Conservation (phyloP, 2,329 filamentous ascomycete genomes). For the Aspergillus vadensis region DNA sequence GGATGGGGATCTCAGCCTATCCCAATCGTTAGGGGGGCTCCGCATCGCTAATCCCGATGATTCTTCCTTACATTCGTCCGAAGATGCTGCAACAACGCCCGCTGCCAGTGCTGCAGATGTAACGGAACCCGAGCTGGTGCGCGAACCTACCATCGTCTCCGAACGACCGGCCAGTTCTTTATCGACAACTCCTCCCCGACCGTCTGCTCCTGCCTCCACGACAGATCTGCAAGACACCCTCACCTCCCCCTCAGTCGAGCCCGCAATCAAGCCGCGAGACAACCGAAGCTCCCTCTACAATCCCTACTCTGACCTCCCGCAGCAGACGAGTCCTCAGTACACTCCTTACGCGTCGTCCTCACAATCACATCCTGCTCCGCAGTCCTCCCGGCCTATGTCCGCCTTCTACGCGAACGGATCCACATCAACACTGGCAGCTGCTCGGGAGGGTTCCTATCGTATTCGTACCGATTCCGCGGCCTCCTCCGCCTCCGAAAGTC, state of each 20-base stretch:
- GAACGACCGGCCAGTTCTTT: constrained; percentile 25
- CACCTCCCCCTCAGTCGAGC: constrained; percentile 25
- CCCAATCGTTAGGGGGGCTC: constrained; percentile 87
- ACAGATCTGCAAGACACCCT: constrained; percentile 21
- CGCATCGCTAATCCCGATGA: constrained; percentile 97
- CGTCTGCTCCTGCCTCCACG: constrained; percentile 15
- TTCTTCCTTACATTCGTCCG: constrained; percentile 49
- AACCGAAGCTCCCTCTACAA: constrained; percentile 48
- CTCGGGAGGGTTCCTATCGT: constrained; percentile 53
- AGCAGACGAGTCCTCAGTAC: constrained; percentile 46
- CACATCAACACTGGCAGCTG: constrained; percentile 38
- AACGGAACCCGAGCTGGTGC: constrained; percentile 27
- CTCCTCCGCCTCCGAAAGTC: constrained; percentile 58
- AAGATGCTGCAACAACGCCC: constrained; percentile 36
- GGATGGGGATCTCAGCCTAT: constrained; percentile 91
- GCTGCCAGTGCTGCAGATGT: constrained; percentile 27
- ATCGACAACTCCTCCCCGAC: constrained; percentile 27
- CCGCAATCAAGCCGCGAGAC: constrained; percentile 30
- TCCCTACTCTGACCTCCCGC: constrained; percentile 48
- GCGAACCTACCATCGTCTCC: constrained; percentile 21
- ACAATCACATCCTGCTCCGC: constrained; percentile 42
- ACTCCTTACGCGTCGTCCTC: constrained; percentile 43
- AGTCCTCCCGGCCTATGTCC: constrained; percentile 49
- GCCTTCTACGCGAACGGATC: constrained; percentile 51
- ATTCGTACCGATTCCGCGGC: constrained; percentile 61